These are phyloP conservation scores for Boletus sp. DNA, from an alignment of 768 basidiomycete species.

Conservation along the genomic window DNA sequence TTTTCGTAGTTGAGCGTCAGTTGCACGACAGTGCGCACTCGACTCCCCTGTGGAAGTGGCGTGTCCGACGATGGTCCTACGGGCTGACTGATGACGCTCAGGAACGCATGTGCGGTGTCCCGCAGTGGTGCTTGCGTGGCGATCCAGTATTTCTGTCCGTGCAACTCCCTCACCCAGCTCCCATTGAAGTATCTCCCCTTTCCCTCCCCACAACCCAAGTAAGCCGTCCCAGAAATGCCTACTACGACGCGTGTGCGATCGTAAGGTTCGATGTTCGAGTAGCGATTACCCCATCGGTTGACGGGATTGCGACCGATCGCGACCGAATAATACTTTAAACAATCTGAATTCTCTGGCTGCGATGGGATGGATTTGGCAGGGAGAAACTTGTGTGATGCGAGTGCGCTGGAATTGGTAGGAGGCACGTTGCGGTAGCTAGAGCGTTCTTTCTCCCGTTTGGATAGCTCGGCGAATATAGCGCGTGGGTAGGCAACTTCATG, in stretches of 20 bases:
- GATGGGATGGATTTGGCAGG: slow-evolving; percentile 4
- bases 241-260: slow-evolving; percentile 76
- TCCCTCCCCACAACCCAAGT: slow-evolving; percentile 21
- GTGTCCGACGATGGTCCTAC: slow-evolving; percentile 33
- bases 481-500: slow-evolving; percentile 14
- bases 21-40: slow-evolving; percentile 75
- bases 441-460: slow-evolving; percentile 38
- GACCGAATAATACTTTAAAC: slow-evolving; percentile 52
- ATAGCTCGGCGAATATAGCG: slow-evolving; percentile 34
- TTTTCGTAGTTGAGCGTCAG: slow-evolving; percentile 71
- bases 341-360: slow-evolving; percentile 17
- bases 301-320: slow-evolving; percentile 42
- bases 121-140: slow-evolving; percentile 80
- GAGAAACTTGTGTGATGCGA: slow-evolving; percentile 2
- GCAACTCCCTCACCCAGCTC: slow-evolving; percentile 76
- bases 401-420: slow-evolving; percentile 11
- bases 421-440: slow-evolving; percentile 25
- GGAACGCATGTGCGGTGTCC: slow-evolving; percentile 68
- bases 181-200: slow-evolving; percentile 72
- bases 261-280: slow-evolving; percentile 71
- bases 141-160: slow-evolving; percentile 78
- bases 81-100: slow-evolving; percentile 62
- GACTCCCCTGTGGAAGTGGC: slow-evolving; percentile 34
- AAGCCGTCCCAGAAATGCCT: slow-evolving; percentile 21
- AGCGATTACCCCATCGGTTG: slow-evolving; percentile 60